Evolutionary conservation across 192 early-diverging fungal genomes (phyloP).

Genomic region (Chytriomyces hyalinus): DNA sequence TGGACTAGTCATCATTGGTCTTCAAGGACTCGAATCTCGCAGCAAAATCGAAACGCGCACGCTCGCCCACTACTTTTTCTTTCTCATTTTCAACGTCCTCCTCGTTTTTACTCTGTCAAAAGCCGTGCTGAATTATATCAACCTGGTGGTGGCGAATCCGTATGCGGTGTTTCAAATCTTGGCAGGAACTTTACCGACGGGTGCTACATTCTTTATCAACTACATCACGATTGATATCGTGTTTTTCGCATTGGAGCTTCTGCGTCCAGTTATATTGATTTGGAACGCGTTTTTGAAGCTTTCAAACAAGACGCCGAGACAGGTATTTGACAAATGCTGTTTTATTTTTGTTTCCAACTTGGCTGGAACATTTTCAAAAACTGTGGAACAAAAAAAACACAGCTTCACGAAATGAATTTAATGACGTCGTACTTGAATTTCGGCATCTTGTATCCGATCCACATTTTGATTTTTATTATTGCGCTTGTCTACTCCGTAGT

Average conservation of each 20-base stretch:
- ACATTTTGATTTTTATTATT: constrained; percentile 50
- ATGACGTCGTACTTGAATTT: constrained; percentile 52
- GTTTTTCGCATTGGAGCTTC: constrained; percentile 49
- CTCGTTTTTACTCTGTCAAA: constrained; percentile 53
- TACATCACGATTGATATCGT: constrained; percentile 54
- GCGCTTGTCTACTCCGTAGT: constrained; percentile 29
- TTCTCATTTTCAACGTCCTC: constrained; percentile 60
- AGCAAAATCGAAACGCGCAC: constrained; percentile 44
- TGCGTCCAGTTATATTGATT: constrained; percentile 48
- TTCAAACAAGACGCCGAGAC: constrained; percentile 50
- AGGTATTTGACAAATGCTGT: constrained; percentile 12
- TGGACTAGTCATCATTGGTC: constrained; percentile 36
- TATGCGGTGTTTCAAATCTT: constrained; percentile 40
- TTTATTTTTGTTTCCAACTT: background rate
- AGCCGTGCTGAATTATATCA: constrained; percentile 29
- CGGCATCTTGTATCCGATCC: constrained; percentile 55
- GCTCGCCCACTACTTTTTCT: constrained; percentile 55
- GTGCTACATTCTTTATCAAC: constrained; percentile 58
- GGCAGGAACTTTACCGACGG: constrained; percentile 43
- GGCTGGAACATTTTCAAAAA: background rate
- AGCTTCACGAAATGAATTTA: constrained; percentile 46
- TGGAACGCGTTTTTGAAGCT: constrained; percentile 33
- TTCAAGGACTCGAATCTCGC: constrained; percentile 43
- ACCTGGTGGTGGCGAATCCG: constrained; percentile 44
- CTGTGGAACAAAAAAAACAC: background rate